Percentiles rank a stretch among this genome's conserved stretches.
These are phyloP conservation scores for Saccharomyces pastorianus DNA, from an alignment of 1,139 yeast genomes.

Conservation along the genomic window DNA sequence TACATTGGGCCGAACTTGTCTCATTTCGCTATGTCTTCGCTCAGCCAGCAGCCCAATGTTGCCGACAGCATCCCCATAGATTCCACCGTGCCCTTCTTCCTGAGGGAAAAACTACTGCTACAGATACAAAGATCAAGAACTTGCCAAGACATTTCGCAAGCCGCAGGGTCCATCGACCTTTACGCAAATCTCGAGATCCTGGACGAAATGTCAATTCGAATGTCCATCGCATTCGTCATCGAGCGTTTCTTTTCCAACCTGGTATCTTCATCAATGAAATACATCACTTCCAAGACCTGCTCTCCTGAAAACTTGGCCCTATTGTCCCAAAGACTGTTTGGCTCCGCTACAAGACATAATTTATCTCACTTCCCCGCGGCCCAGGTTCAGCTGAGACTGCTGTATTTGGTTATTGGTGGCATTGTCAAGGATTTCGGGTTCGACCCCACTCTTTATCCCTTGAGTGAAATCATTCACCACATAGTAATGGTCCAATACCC, in stretches of 20 bases:
- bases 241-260: conserved; percentile 47
- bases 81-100: conserved; percentile 20
- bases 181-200: conserved; percentile 41
- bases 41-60: conserved; percentile 15
- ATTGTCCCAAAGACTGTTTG: conserved; percentile 18
- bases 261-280: conserved; percentile 44
- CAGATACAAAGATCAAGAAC: conserved; percentile 57
- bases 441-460: conserved; percentile 50
- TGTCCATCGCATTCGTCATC: conserved; percentile 52
- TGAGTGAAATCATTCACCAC: conserved; percentile 59
- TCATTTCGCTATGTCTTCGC: conserved; percentile 25
- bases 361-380: conserved; percentile 16
- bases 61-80: background rate
- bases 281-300: conserved; percentile 46
- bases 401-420: conserved; percentile 57
- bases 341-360: conserved; percentile 15
- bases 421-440: conserved; percentile 73
- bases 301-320: conserved; percentile 18
- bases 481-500: conserved; percentile 59
- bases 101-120: conserved; percentile 33
- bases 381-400: conserved; percentile 23
- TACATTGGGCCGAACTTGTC: conserved; percentile 16
- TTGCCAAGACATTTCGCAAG: conserved; percentile 46
- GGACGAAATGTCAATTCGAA: conserved; percentile 48
- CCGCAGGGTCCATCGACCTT: conserved; percentile 27